Conservation (phyloP, 1,284 basidiomycete species). For the Vanrija humicola region DNA sequence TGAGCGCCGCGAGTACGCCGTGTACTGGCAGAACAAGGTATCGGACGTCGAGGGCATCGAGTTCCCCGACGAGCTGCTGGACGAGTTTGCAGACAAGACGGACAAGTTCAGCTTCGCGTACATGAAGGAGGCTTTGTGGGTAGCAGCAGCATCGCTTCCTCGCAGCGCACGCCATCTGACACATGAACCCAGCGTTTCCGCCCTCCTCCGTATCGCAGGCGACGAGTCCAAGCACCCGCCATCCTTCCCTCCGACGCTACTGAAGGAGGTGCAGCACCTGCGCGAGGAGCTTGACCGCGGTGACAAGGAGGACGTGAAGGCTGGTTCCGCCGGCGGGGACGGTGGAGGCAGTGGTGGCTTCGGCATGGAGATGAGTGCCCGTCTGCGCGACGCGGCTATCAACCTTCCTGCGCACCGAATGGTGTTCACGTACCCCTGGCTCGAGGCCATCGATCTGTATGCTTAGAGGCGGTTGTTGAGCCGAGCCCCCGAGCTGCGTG, state of each 20-base stretch:
- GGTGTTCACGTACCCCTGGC: no score
- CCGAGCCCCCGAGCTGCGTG: no score
- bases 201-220: constrained; percentile 28
- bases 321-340: no score
- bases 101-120: constrained; percentile 72
- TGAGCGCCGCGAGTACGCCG: constrained; percentile 62
- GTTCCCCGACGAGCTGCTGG: constrained; percentile 62
- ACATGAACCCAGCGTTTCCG: constrained; percentile 24
- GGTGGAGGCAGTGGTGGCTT: no score
- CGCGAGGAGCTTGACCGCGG: constrained; percentile 23
- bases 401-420: no score
- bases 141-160: constrained; percentile 14
- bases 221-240: constrained; percentile 16
- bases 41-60: constrained; percentile 57
- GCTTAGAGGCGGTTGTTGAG: no score
- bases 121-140: constrained; percentile 77
- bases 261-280: constrained; percentile 59
- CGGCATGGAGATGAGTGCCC: no score
- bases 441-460: no score
- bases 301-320: background rate
- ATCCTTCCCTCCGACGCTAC: constrained; percentile 54
- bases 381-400: no score
- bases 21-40: constrained; percentile 74
- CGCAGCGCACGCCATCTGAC: no score
- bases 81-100: constrained; percentile 60